Percentiles rank a stretch among this genome's conserved stretches.
These are phyloP conservation scores for Dioszegia crocea DNA, from an alignment of 768 basidiomycete genomes.

Conservation along the genomic window DNA sequence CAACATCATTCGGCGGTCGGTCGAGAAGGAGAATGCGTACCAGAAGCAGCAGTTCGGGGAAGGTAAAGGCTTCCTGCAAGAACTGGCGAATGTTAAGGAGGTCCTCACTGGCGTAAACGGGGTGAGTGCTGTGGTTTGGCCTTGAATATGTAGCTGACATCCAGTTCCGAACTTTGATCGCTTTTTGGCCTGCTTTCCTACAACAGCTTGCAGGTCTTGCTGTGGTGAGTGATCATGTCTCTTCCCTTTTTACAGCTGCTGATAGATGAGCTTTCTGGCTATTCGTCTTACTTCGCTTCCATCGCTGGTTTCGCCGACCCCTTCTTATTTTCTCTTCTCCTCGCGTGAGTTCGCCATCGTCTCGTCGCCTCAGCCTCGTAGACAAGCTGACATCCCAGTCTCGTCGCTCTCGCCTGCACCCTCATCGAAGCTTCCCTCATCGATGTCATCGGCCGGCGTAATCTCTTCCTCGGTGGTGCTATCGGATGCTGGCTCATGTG, in stretches of 20 bases:
- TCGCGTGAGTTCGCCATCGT: slow-evolving; percentile 13
- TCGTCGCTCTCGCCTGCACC: slow-evolving; percentile 24
- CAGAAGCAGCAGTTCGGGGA: slow-evolving; percentile 13
- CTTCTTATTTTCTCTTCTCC: slow-evolving; percentile 29
- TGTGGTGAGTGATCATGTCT: slow-evolving; percentile 24
- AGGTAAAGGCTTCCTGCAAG: slow-evolving; percentile 16
- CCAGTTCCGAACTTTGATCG: slow-evolving; percentile 35
- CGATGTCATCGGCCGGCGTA: slow-evolving; percentile 31
- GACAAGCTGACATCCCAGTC: not conserved
- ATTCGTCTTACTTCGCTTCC: slow-evolving; percentile 32
- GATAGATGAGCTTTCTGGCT: slow-evolving; percentile 13
- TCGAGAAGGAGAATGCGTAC: slow-evolving; percentile 21
- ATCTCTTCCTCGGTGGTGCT: slow-evolving; percentile 21
- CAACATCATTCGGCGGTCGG: slow-evolving; percentile 24
- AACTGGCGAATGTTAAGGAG: slow-evolving; percentile 22
- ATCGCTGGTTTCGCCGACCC: slow-evolving; percentile 30
- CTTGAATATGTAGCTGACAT: not conserved
- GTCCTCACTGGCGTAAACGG: slow-evolving; percentile 33
- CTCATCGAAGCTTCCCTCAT: slow-evolving; percentile 23
- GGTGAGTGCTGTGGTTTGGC: slow-evolving; percentile 7
- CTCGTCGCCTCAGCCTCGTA: not conserved
- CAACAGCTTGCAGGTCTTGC: slow-evolving; percentile 35
- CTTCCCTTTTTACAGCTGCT: no score
- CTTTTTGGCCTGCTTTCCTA: slow-evolving; percentile 27
- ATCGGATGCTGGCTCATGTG: slow-evolving; percentile 21